Conservation (phyloP, 2,329 filamentous ascomycete genomes). For the Zymoseptoria crescenta region DNA sequence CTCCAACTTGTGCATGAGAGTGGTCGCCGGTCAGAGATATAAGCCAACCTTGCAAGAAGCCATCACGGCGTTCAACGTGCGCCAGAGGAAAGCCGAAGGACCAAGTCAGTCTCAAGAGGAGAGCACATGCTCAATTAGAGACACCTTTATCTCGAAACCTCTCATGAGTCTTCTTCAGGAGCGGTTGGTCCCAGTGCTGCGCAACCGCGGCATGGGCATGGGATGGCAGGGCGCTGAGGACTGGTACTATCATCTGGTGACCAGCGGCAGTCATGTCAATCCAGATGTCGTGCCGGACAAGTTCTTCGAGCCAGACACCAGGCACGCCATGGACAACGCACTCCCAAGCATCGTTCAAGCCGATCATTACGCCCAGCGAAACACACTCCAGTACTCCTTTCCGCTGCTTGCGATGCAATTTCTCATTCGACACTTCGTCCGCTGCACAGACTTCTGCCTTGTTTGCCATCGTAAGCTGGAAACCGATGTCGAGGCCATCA, state of each 20-base stretch:
- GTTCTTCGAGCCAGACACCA: constrained; percentile 29
- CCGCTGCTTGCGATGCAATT: constrained; percentile 64
- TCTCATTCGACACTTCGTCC: constrained; percentile 64
- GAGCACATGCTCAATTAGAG: constrained; percentile 35
- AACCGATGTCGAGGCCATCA: constrained; percentile 59
- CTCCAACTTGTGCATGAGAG: constrained; percentile 50
- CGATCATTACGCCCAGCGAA: constrained; percentile 40
- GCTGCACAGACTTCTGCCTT: constrained; percentile 79
- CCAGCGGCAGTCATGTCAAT: constrained; percentile 20
- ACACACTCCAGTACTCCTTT: constrained; percentile 36
- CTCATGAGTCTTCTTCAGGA: constrained; percentile 61
- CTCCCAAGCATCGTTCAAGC: constrained; percentile 41
- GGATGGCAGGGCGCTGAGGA: constrained; percentile 63
- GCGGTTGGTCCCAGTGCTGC: constrained; percentile 55
- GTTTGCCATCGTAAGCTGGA: constrained; percentile 67
- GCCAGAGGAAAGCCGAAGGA: constrained; percentile 15
- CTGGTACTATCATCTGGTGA: constrained; percentile 38
- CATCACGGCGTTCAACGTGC: constrained; percentile 43
- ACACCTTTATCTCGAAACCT: constrained; percentile 64
- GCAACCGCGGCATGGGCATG: constrained; percentile 48
- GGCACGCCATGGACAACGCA: constrained; percentile 19
- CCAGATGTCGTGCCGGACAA: constrained; percentile 29
- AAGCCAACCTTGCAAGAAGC: constrained; percentile 58
- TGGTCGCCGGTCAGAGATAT: constrained; percentile 64
- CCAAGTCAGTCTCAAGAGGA: constrained; percentile 23